Evolutionary conservation across 2,329 filamentous ascomycete genomes (phyloP), one percentile per base, ranked within the genome.

Genomic region (Dactylellina parvicollis): DNA sequence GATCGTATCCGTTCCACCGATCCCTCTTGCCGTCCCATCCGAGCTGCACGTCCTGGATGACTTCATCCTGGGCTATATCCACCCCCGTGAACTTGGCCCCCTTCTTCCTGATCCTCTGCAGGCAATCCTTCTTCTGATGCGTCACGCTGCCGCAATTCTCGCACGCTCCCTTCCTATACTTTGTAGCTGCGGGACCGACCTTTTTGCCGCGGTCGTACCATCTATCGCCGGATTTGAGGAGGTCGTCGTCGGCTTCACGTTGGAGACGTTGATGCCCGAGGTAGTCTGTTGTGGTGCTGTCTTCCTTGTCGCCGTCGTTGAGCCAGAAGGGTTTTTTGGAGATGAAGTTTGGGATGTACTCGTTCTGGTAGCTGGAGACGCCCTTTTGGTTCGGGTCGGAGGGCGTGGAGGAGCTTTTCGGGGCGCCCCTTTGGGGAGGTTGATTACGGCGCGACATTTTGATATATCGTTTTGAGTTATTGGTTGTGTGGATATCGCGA

Each of bases 61-160:
- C 83, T 79, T 97, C 92, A 80, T 99, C 96, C 28, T 94, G 92
- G 79, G 96, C 90, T 61, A 99, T 99, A 79, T 98, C 90, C 79
- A 88, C 90, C 20, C 95, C 95, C 0, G 93, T 96, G 88, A 90
- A 97, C 80, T 90, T 92, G 9, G 95, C 95, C 75, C 95, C 94
- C 65, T 90, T 88, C 56, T 96, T 96, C 70, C 95, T 87, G 28
- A 93, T 95, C 60, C 95, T 87, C 78, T 90, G 92, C 55, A 99
- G 82, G 79, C 95, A 99, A 79, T 98, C 94, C 80, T 96, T 96
- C 57, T 88, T 90, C 82, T 96, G 96, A 82, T 99, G 95, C 76
- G 91, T 92, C 91, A 98, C 96, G 67, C 92, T 90, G 78, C 95
- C 95, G 83, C 95, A 99, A 82, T 99, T 99, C 82, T 98, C 94